Conservation (phyloP, 345 rosid species). For the Hibiscus tridactylites region DNA sequence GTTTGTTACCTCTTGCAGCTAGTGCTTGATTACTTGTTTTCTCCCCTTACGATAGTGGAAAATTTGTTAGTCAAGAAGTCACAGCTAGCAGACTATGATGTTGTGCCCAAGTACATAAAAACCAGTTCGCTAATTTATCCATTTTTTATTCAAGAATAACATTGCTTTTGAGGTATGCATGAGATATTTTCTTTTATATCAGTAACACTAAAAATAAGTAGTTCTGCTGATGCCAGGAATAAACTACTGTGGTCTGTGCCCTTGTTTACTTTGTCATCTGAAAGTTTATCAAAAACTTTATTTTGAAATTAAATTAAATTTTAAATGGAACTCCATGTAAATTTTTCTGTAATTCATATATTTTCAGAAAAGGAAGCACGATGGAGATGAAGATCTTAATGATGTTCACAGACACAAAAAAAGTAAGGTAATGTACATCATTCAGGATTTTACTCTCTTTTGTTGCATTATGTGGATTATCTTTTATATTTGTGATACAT, state of each 20-base stretch:
- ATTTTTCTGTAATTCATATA: slow-evolving; percentile 5
- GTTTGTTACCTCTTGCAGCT: slow-evolving; percentile 10
- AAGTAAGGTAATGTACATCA: slow-evolving; percentile 61
- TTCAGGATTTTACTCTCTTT: not conserved
- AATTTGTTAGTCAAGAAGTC: not conserved
- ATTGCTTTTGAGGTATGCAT: not conserved
- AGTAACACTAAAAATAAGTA: not conserved
- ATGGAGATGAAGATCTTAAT: slow-evolving; percentile 84
- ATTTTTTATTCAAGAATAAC: not conserved
- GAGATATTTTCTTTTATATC: not conserved
- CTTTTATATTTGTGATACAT: not conserved
- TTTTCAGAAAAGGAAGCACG: slow-evolving; percentile 93
- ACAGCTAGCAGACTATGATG: not conserved
- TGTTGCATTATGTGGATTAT: not conserved
- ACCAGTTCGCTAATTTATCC: not conserved
- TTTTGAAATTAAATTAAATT: not conserved
- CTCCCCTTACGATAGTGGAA: not conserved
- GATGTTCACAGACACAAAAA: slow-evolving; percentile 84
- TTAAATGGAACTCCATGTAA: not conserved
- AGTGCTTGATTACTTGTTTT: not conserved
- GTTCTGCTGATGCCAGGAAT: not conserved
- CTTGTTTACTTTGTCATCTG: not conserved
- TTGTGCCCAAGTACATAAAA: not conserved
- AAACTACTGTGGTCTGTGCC: not conserved
- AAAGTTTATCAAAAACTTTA: not conserved